A percentile compares a stretch with the other conserved stretches of the same genome.
Conservation (phyloP, 2,329 filamentous ascomycete genomes). For the Nigrospora osmanthi region DNA sequence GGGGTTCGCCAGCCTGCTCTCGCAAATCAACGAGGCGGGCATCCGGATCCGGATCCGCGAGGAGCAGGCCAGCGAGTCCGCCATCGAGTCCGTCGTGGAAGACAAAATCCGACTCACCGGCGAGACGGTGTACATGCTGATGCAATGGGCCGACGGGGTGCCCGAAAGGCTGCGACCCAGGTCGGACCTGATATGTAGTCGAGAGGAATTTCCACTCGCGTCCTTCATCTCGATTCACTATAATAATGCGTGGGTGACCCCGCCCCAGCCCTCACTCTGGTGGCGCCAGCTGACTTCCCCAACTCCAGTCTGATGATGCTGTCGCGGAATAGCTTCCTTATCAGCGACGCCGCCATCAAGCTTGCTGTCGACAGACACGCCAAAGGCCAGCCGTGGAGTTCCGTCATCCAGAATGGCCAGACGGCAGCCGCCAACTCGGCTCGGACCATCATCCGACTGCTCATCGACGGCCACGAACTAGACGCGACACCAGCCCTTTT, state of each 20-base stretch:
- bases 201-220: slow-evolving; percentile 2
- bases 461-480: slow-evolving; percentile 4
- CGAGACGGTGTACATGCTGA: slow-evolving; percentile 2
- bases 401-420: slow-evolving; percentile 4
- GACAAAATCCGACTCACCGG: slow-evolving; percentile 4
- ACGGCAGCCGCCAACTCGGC: slow-evolving; percentile 2
- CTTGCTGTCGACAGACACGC: slow-evolving; percentile 1
- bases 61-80: neutral
- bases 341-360: slow-evolving; percentile 3
- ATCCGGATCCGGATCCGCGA: slow-evolving; percentile 2
- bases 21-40: neutral
- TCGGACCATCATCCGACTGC: slow-evolving; percentile 1
- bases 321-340: slow-evolving; percentile 3
- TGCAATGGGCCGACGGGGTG: slow-evolving; percentile 2
- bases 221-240: slow-evolving; percentile 6
- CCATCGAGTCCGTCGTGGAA: slow-evolving; percentile 1
- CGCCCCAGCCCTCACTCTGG: too few relatives aligned
- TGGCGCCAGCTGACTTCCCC: neutral
- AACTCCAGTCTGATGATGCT: slow-evolving; percentile 1
- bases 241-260: slow-evolving; percentile 4
- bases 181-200: slow-evolving; percentile 3
- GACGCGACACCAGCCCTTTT: slow-evolving; percentile 1
- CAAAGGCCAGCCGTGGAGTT: slow-evolving; percentile 1
- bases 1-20: neutral
- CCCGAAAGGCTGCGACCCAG: slow-evolving; percentile 2